phyloP scores from a whole-genome alignment of 805 yeast species.

The Candida sithepensis region DNA sequence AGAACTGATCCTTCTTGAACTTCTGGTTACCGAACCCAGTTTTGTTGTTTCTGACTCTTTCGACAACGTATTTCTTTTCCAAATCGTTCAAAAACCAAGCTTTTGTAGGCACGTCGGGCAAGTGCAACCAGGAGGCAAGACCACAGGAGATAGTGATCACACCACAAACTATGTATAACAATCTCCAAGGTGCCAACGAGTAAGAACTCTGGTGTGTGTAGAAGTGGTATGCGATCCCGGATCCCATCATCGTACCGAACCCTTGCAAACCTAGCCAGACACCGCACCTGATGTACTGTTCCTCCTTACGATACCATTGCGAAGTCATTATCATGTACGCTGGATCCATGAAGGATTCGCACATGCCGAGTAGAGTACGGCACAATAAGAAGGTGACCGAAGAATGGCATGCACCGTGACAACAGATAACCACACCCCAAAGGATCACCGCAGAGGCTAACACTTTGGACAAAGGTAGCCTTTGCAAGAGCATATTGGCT shows the following conservation, averaged over 20 bases:
- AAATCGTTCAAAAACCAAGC: conserved; percentile 38
- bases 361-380: conserved; percentile 47
- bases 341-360: conserved; percentile 33
- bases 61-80: conserved; percentile 34
- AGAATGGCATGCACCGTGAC: conserved; percentile 41
- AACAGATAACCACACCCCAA: conserved; percentile 46
- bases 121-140: conserved; percentile 39
- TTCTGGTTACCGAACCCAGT: conserved; percentile 25
- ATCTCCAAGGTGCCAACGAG: conserved; percentile 54
- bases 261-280: conserved; percentile 38
- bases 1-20: conserved; percentile 27
- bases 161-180: conserved; percentile 59
- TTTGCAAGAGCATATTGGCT: conserved; percentile 43
- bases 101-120: conserved; percentile 53
- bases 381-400: conserved; percentile 42
- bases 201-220: conserved; percentile 35
- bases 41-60: conserved; percentile 19
- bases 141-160: conserved; percentile 52
- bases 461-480: conserved; percentile 45
- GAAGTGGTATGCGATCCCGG: conserved; percentile 54
- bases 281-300: conserved; percentile 26
- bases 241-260: conserved; percentile 46
- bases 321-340: conserved; percentile 34
- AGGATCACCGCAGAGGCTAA: conserved; percentile 40
- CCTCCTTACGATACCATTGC: conserved; percentile 33